These are phyloP conservation scores for Myrmaecium sp. DNA, from an alignment of 2,329 filamentous ascomycete genomes.

Conservation along the genomic window DNA sequence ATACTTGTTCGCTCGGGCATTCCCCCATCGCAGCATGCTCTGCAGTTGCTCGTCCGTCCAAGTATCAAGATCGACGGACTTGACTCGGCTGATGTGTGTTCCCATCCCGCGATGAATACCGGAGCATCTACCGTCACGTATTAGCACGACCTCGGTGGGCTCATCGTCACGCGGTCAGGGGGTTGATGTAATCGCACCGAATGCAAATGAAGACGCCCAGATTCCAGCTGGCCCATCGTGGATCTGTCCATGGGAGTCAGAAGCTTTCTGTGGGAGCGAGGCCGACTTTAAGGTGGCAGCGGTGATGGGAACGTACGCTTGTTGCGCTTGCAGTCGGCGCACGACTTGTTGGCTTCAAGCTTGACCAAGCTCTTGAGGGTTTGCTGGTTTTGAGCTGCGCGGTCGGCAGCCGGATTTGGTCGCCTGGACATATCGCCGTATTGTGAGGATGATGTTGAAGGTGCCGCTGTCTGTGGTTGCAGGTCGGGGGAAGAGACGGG, in stretches of 20 bases:
- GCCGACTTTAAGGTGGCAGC: no score
- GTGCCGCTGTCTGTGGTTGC: no score
- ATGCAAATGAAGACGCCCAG: constrained; percentile 95
- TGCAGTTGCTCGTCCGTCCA: constrained; percentile 98
- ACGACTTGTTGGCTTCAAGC: constrained; percentile 87
- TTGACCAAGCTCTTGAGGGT: constrained; percentile 93
- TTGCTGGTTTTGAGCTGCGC: constrained; percentile 80
- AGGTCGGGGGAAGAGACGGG: no score
- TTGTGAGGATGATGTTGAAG: no score
- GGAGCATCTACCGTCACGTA: constrained; percentile 45
- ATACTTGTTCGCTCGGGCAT: constrained; percentile 86
- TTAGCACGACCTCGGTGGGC: constrained; percentile 4
- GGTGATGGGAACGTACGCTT: constrained; percentile 50
- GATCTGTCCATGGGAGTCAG: constrained; percentile 42
- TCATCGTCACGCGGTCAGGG: no score
- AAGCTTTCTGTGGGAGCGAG: background rate
- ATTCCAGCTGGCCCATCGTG: constrained; percentile 99
- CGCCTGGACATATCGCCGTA: constrained; percentile 88
- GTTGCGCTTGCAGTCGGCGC: constrained; percentile 97
- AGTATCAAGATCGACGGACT: constrained; percentile 91
- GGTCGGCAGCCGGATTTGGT: constrained; percentile 64
- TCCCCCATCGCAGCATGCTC: constrained; percentile 90
- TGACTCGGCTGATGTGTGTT: constrained; percentile 94
- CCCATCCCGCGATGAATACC: constrained; percentile 98
- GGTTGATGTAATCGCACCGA: constrained; percentile 28